Base-by-base conservation (phyloP, 108 stramenopile genomes). In the Pseudonitzschia pungens region DNA sequence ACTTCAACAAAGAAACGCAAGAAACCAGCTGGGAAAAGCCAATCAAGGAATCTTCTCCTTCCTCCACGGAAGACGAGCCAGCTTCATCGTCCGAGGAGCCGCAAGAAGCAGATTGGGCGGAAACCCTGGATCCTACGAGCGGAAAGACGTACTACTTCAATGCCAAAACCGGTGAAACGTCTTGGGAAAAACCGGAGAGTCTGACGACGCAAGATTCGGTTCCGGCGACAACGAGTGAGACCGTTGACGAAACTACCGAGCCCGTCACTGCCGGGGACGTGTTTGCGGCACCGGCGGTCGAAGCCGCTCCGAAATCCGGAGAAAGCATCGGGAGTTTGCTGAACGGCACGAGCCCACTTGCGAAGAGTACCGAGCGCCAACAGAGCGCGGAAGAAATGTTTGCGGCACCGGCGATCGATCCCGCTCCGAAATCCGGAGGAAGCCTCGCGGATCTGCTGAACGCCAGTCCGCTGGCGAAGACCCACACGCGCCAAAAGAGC, bases 111-210 rank as follows among this genome's bases (percentile, higher is more conserved):
- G 75, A 71, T 45, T 80, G 75, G 75, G 48, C 65, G 7, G 71
- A 80, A 42, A 64, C 70, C 28, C 43, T 71, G 21, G 79, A 80
- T 67, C 79, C 63, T 54, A 33, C 54, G 15, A 70, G 65, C 44
- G 79, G 79, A 56, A 51, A 67, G 56, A 28, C 60, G 9, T 93
- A 92, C 67, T 95, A 92, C 78, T 93, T 91, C 82, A 89, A 91
- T 78, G 74, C 85, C 62, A 77, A 83, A 59, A 89, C 85, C 1
- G 93, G 93, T 6, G 93, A 95, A 73, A 87, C 93, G 20, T 72
- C 88, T 20, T 93, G 93, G 90, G 80, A 94, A 54, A 81, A 87
- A 55, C 94, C 92, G 21, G 58, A 27, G 10, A 26, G 14, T 58
- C 21, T 26, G 18, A 54, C 1, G 12, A 2, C 55, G 5, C 4